Evolutionary conservation across 257 asterid genomes (phyloP).

Genomic region (Nicotiana obtusifolia): DNA sequence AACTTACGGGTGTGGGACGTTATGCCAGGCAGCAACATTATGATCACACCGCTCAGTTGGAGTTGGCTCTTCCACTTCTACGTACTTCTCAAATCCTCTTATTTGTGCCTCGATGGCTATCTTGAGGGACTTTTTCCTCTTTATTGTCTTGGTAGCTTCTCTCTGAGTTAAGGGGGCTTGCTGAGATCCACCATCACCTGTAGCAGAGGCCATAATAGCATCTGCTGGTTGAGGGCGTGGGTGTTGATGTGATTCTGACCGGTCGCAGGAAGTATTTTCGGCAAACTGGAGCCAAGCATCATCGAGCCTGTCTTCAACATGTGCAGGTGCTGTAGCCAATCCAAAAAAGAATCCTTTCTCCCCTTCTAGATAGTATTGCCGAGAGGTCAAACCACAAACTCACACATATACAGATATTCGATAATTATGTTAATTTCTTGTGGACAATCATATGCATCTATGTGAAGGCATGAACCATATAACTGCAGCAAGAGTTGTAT

Average conservation of each 20-base stretch:
- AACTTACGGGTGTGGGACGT: conserved; percentile 94
- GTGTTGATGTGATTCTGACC: conserved; percentile 35
- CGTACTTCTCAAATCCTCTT: conserved; percentile 70
- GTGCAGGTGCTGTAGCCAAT: conserved; percentile 97
- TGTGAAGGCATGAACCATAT: neutral
- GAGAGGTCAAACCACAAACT: neutral
- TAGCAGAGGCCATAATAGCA: conserved; percentile 53
- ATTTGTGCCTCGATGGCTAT: conserved; percentile 90
- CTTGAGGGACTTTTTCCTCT: conserved; percentile 54
- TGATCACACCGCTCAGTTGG: conserved; percentile 68
- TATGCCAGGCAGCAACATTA: conserved; percentile 92
- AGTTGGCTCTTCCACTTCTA: conserved; percentile 55
- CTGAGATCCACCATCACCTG: conserved; percentile 76
- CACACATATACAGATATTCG: conserved; percentile 2
- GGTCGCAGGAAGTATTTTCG: conserved; percentile 55
- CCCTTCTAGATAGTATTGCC: conserved; percentile 39
- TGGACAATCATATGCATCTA: neutral
- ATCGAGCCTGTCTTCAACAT: conserved; percentile 85
- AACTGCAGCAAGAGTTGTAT: neutral
- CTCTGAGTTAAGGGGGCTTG: conserved; percentile 35
- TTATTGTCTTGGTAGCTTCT: conserved; percentile 43
- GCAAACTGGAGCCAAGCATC: conserved; percentile 99
- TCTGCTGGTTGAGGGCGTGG: conserved; percentile 43
- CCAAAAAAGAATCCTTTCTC: conserved; percentile 80
- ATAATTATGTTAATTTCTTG: neutral